Evolutionary conservation across 192 early-diverging fungal species (phyloP), one percentile per base, ranked within the genome.

Genomic region (Lunasporangiospora selenospora): DNA sequence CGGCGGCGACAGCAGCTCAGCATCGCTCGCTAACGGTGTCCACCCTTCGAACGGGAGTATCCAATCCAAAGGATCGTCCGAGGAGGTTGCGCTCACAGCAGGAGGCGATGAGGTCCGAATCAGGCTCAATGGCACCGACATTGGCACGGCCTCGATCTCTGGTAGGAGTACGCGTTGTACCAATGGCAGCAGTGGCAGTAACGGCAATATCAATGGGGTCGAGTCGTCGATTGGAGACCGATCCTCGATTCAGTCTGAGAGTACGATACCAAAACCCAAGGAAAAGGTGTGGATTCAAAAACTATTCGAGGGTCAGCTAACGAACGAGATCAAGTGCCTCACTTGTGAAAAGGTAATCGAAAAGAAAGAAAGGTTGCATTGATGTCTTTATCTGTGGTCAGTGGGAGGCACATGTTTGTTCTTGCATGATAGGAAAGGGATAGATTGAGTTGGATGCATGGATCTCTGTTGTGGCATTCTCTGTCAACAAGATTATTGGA

Each of bases 321-420:
- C 94, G 6, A 99, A 98, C 80, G 96, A 99, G 77, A 99, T 94
- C 15, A 90, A 92, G 67, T 99, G 98, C 64, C 80, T 99, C 21
- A 96, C 92, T 47, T 99, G 98, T 78, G 98, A 99, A 78, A 94
- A 86, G 33, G 91, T 89, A 75, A 64, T n/a, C n/a, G n/a, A n/a
- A n/a, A n/a, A n/a, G n/a, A n/a, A n/a, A n/a, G n/a, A n/a, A n/a
- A n/a, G n/a, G n/a, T n/a, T n/a, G n/a, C n/a, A n/a, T n/a, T n/a
- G n/a, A n/a, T n/a, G n/a, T n/a, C n/a, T n/a, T n/a, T n/a, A n/a
- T n/a, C n/a, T n/a, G n/a, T n/a, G n/a, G n/a, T n/a, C n/a, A n/a
- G n/a, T n/a, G n/a, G n/a, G n/a, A n/a, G n/a, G n/a, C n/a, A n/a
- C n/a, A n/a, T n/a, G n/a, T n/a, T n/a, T n/a, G n/a, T n/a, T n/a